These are phyloP conservation scores for Quercus tomentella DNA, from an alignment of 331 rosid species.

Conservation along the genomic window DNA sequence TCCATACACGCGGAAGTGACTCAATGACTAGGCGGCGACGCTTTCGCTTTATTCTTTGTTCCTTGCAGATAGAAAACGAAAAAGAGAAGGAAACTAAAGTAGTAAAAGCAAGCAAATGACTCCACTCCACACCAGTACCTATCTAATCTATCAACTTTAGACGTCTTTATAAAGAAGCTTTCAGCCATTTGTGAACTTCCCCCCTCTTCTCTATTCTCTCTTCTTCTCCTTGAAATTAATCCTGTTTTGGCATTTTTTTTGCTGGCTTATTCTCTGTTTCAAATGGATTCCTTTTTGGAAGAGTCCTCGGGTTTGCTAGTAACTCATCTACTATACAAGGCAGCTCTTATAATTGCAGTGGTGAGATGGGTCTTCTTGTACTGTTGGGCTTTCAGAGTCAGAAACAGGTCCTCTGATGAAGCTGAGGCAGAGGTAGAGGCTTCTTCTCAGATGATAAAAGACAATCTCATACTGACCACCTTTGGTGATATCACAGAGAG, in stretches of 20 bases:
- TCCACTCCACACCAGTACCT: neutral
- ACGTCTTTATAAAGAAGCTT: constrained; percentile 49
- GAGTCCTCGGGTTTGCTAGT: constrained; percentile 37
- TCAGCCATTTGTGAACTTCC: constrained; percentile 30
- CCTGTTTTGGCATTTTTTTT: neutral
- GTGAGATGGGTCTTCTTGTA: constrained; percentile 45
- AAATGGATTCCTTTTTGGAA: constrained; percentile 45
- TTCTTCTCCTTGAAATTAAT: no score
- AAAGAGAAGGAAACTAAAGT: neutral
- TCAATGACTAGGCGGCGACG: constrained; percentile 23
- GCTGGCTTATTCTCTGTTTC: neutral
- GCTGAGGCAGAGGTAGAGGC: constrained; percentile 14
- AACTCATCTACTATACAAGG: constrained; percentile 51
- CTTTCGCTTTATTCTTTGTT: constrained; percentile 31
- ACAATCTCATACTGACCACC: constrained; percentile 37
- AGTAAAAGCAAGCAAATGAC: neutral
- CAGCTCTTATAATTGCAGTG: constrained; percentile 57
- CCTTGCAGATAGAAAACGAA: neutral
- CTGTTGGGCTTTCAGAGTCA: constrained; percentile 35
- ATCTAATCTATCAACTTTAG: neutral
- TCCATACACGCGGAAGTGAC: constrained; percentile 33
- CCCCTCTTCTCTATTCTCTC: constrained; percentile 9
- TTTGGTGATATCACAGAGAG: constrained; percentile 50
- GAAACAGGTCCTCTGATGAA: constrained; percentile 9
- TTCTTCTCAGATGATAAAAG: constrained; percentile 28